Percentiles rank a stretch among this genome's conserved stretches.
Evolutionary conservation across 495 filamentous ascomycete species (phyloP).

Genomic region (Viridothelium virens): DNA sequence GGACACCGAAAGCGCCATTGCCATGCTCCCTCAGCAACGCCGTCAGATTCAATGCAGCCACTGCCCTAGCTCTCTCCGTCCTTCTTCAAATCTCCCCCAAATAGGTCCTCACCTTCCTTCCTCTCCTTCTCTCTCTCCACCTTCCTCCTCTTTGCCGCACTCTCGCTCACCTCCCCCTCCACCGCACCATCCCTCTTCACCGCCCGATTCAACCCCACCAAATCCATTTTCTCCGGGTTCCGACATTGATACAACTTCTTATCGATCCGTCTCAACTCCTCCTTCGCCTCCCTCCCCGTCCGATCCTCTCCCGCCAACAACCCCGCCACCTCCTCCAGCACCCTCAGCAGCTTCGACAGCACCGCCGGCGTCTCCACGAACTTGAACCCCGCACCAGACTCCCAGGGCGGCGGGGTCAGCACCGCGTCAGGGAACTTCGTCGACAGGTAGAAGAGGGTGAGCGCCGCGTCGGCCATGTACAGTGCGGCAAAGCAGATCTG

Average conservation of each 20-base stretch:
- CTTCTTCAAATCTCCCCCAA: constrained; percentile 39
- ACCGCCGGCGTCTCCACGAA: constrained; percentile 16
- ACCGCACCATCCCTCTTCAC: constrained; percentile 41
- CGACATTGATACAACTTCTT: constrained; percentile 74
- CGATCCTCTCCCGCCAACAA: neutral
- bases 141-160: constrained; percentile 53
- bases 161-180: constrained; percentile 36
- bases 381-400: constrained; percentile 45
- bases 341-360: constrained; percentile 36
- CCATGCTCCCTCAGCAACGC: neutral
- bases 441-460: constrained; percentile 64
- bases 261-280: constrained; percentile 19
- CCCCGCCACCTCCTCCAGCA: constrained; percentile 44
- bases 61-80: neutral
- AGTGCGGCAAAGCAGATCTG: constrained; percentile 87
- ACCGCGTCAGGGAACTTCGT: constrained; percentile 49
- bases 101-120: constrained; percentile 48
- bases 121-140: constrained; percentile 42
- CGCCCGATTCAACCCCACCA: constrained; percentile 50
- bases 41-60: neutral
- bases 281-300: neutral
- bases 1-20: neutral
- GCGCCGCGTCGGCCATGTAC: constrained; percentile 60
- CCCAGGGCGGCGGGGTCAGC: constrained; percentile 21
- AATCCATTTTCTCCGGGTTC: constrained; percentile 57